Conservation (phyloP, 768 basidiomycete genomes). For the Lentinula detonsa region DNA sequence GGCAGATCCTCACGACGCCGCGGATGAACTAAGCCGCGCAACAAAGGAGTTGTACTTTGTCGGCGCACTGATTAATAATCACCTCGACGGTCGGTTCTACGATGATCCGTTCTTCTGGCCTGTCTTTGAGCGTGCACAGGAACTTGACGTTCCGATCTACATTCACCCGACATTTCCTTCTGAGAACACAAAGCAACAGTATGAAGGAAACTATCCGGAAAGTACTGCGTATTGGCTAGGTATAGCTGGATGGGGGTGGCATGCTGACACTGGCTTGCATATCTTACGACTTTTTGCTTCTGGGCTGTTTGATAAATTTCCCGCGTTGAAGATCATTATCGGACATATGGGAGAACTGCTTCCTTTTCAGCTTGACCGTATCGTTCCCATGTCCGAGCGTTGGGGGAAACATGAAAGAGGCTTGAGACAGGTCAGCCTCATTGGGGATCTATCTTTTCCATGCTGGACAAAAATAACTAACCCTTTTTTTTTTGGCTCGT, state of each 20-base stretch:
- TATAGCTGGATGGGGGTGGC: conserved; percentile 4
- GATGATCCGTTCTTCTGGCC: conserved; percentile 3
- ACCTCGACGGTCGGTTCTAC: conserved; percentile 1
- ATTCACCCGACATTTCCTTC: background rate
- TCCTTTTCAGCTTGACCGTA: conserved; percentile 1
- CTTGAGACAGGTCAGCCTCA: background rate
- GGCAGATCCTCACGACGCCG: background rate
- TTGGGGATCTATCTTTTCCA: too few relatives aligned
- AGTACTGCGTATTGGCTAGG: background rate
- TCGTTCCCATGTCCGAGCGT: background rate
- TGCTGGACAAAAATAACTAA: too few relatives aligned
- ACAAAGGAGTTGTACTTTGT: background rate
- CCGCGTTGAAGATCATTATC: background rate
- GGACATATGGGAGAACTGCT: conserved; percentile 1
- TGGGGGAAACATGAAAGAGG: background rate
- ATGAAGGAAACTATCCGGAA: background rate
- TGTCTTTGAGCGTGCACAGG: conserved; percentile 2
- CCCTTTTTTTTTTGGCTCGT: too few relatives aligned
- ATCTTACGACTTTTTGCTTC: background rate
- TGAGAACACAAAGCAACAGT: background rate
- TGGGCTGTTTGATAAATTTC: background rate
- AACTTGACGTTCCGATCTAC: background rate
- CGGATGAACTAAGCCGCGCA: background rate
- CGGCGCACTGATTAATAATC: conserved; percentile 1
- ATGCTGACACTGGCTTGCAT: background rate